Evolutionary conservation across 371 early-diverging fungal species (phyloP), one percentile per base, ranked within the genome.

Genomic region (Mucor velutinosus): DNA sequence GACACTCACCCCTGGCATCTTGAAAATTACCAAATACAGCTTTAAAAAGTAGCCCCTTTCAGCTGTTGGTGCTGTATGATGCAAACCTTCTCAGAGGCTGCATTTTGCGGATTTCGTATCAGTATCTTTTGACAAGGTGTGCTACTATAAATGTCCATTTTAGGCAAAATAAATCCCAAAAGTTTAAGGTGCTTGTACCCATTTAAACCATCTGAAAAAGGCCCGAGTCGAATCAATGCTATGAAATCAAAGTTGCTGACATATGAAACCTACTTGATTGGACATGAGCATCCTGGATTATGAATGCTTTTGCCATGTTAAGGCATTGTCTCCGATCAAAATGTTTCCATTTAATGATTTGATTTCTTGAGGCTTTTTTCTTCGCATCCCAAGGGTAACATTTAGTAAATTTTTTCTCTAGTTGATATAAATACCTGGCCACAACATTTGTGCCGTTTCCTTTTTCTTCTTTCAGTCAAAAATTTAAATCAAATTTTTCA

Each of bases 311-410:
- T 60, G 61, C 41, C 49, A 49, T 49, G 21, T 41, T 14, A 27
- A 30, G 45, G 27, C 47, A 11, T 35, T 62, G 62, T 62, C 62
- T 62, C 62, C 62, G 62, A 62, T 62, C 62, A 41, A 62, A 62
- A 47, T 35, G 35, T 35, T 35, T 35, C 10, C 35, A 2, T 35
- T 35, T 35, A 4, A 35, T 35, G 35, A 45, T 60, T 60, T 60
- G 41, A 39, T 60, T 60, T 60, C 12, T 43, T 60, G 43, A 60
- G 60, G 43, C 33, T 33, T 60, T 58, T 58, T 37, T 30, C 14
- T 30, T 6, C 30, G 6, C 14, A 35, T 19, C 7, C 7, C 23
- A 60, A 43, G 43, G 43, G 35, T 35, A 35, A 23, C 21, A 15
- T 37, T 37, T n/a, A 6, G 10, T 19, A 60, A 41, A 60, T 53